Base-by-base conservation (phyloP, 2,329 filamentous ascomycete genomes). In the Penicillium aurantiogriseum region DNA sequence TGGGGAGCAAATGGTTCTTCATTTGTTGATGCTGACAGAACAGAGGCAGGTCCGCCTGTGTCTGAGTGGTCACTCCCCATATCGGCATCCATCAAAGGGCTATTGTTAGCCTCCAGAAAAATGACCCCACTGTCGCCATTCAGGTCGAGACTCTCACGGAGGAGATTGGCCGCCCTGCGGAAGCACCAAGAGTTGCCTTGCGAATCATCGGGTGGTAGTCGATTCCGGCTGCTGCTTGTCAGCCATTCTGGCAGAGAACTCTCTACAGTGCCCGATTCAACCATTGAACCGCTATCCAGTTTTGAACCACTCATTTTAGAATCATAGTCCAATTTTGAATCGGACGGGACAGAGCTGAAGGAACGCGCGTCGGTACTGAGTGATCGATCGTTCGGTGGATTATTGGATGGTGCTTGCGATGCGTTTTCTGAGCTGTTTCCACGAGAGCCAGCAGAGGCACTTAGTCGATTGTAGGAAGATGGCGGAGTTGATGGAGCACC, bases 61-160 rank as follows among this genome's bases (percentile, higher is more conserved):
- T 72, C 71, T 4, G 70, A 71, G 39, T 62, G 66, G 39, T 74
- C 72, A 50, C 69, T 67, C 11, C 63, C 70, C 11, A 63, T 66
- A 21, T 73, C 71, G 4, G 58, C 45, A 35, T 74, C 70, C 5
- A 65, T 21, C n/a, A 67, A 58, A 4, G 68, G 67, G 29, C 51
- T 67, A 42, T 67, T 71, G 38, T 62, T 69, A 9, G 68, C 68
- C 45, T 75, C 72, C 15, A 75, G 57, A 29, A 75, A 75, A 15
- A 74, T 66, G 1, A 82, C 78, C 2, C 80, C 80, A n/a, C 81
- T 79, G 4, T 79, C 76, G 9, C 71, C 70, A 21, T 68, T 70
- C 6, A 81, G 44, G 39, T 76, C 76, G 10, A 83, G 68, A n/a
- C 79, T 78, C 55, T 81, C 75, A 1, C 76, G 74, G 4, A 83